Base-by-base conservation (phyloP, 106 monocot genomes). In the Ottelia alismoides region DNA sequence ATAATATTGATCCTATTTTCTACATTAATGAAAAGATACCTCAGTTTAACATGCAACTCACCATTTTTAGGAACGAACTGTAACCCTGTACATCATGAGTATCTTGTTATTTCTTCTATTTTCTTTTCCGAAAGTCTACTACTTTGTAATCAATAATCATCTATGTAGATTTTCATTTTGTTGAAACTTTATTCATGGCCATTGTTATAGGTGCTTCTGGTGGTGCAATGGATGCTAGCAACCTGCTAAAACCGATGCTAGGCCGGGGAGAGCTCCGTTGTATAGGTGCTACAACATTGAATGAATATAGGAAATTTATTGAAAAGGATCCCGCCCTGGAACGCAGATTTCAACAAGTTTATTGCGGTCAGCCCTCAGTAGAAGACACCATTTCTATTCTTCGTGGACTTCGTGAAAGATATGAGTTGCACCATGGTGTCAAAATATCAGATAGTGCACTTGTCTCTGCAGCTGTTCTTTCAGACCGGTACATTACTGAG, bases 361-460 rank as follows among this genome's bases (percentile, higher is more conserved):
- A 78, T 27, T 91, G 91, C 60, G 70, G 75, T 47, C 78, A 85
- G 48, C 91, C 91, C 54, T 78, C 85, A 31, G 81, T 91, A 19
- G 85, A 91, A 67, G 91, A 91, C 58, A 75, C 91, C 27, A 73
- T 91, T 21, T 85, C 85, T 32, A 91, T 91, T 63, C 68, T 91
- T 30, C 84, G 91, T 25, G 91, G 91, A 10, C 67, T 91, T 17
- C 74, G 90, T 11, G 90, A 85, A 53, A 71, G 85, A 19, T 91
- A 91, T 56, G 91, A 91, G 53, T 53, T 91, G 50, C 91, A 91
- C 67, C 91, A 91, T 65, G 91, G 91, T 52, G 91, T 91, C 17
- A 91, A 75, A 65, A 85, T 91, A 68, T 91, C 91, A 18, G 84
- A 91, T 32, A 65, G 75, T 52, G 75, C 91, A 49, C 91, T 91